Evolutionary conservation across 495 filamentous ascomycete genomes (phyloP).

Genomic region (Penicillium parvum): DNA sequence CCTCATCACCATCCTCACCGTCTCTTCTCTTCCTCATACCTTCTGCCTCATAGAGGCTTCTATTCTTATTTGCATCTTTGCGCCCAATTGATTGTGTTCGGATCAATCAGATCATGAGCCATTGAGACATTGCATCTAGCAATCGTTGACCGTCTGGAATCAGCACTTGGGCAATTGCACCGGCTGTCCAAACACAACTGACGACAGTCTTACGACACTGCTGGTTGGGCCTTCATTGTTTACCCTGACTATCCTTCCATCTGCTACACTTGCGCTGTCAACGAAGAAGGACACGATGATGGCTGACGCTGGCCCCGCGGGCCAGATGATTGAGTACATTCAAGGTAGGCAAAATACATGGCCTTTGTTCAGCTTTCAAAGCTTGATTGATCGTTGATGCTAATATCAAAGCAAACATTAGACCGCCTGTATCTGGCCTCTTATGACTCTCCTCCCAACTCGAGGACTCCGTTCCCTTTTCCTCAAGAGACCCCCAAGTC

Average conservation of each 20-base stretch:
- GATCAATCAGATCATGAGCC: slow-evolving; percentile 24
- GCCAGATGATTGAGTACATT: slow-evolving; percentile 75
- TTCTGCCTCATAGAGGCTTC: background rate
- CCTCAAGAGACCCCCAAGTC: slow-evolving; percentile 55
- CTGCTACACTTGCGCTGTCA: slow-evolving; percentile 6
- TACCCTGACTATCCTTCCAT: slow-evolving; percentile 9
- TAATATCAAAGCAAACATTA: slow-evolving; percentile 33
- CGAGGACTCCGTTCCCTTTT: slow-evolving; percentile 83
- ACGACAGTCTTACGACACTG: slow-evolving; percentile 2
- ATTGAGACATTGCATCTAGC: slow-evolving; percentile 13
- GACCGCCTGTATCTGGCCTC: slow-evolving; percentile 93
- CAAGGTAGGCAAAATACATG: slow-evolving; percentile 49
- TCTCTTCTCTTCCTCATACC: slow-evolving; percentile 12
- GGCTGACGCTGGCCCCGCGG: slow-evolving; percentile 48
- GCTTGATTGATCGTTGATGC: background rate
- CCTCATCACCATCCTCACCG: slow-evolving; percentile 5
- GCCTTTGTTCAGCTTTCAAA: background rate
- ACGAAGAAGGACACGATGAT: slow-evolving; percentile 28
- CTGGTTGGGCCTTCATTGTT: background rate
- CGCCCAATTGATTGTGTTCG: slow-evolving; percentile 10
- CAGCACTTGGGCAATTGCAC: slow-evolving; percentile 4
- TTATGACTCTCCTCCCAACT: slow-evolving; percentile 76
- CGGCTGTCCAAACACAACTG: slow-evolving; percentile 1
- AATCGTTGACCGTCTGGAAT: slow-evolving; percentile 7
- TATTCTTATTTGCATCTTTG: slow-evolving; percentile 10